Percentiles rank a stretch among this genome's conserved stretches.
Evolutionary conservation across 2,329 filamentous ascomycete species (phyloP).

Genomic region (Colletotrichum limetticola): DNA sequence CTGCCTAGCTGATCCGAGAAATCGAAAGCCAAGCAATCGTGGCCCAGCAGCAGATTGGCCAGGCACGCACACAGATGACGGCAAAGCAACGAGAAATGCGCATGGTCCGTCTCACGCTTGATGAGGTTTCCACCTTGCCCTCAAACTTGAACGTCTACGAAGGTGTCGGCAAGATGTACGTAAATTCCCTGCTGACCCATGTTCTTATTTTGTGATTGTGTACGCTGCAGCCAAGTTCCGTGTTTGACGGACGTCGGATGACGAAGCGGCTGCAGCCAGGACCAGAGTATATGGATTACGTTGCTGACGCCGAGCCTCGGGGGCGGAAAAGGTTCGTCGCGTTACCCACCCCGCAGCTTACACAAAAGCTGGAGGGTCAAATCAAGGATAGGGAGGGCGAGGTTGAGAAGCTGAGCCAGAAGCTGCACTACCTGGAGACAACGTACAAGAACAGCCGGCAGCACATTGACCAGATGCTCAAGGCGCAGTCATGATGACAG

Average conservation of each 20-base stretch:
- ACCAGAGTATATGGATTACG: neutral
- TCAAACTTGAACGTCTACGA: conserved; percentile 86
- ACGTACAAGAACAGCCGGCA: conserved; percentile 94
- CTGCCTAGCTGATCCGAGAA: conserved; percentile 82
- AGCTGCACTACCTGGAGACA: conserved; percentile 91
- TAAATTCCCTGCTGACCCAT: conserved; percentile 29
- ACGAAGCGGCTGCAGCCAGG: neutral
- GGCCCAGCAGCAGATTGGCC: conserved; percentile 90
- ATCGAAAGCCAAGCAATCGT: conserved; percentile 90
- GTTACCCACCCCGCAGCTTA: conserved; percentile 77
- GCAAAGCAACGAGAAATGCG: conserved; percentile 90
- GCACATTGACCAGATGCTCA: conserved; percentile 89
- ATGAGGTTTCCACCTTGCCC: conserved; percentile 82
- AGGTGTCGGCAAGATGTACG: conserved; percentile 96
- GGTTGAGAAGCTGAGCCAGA: conserved; percentile 85
- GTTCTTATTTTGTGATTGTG: neutral
- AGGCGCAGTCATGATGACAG: conserved; percentile 34
- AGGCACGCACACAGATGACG: conserved; percentile 86
- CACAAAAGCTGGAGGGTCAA: conserved; percentile 80
- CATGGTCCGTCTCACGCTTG: conserved; percentile 86
- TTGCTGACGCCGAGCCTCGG: conserved; percentile 11
- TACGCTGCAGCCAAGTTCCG: neutral
- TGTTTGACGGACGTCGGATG: neutral
- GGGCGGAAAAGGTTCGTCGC: conserved; percentile 81
- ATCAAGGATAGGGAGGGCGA: conserved; percentile 80